A percentile compares a stretch with the other conserved stretches of the same genome.
Conservation (phyloP, 306 rosid genomes). For the Benincasa hispida region DNA sequence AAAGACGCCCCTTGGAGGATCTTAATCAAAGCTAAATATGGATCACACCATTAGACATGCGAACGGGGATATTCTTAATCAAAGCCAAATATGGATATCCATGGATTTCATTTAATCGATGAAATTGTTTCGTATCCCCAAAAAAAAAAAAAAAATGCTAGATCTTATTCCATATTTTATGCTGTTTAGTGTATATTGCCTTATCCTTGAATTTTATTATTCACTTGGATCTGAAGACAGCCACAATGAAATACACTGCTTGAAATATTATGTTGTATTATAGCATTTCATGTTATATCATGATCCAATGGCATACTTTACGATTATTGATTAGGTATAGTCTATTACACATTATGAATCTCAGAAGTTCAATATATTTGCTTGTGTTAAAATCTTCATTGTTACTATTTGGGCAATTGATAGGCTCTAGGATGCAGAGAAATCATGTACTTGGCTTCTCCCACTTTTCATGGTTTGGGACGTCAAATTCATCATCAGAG, state of each 20-base stretch:
- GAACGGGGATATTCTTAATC: too few relatives aligned
- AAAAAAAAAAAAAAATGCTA: too few relatives aligned
- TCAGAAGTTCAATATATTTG: neutral
- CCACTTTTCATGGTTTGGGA: constrained; percentile 32
- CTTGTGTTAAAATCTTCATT: neutral
- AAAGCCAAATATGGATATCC: too few relatives aligned
- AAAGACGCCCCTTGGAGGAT: too few relatives aligned
- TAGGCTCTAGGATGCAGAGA: constrained; percentile 42
- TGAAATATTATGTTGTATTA: neutral
- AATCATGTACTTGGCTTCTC: constrained; percentile 21
- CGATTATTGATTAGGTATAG: constrained; percentile 2
- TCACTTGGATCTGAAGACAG: neutral
- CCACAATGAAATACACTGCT: neutral
- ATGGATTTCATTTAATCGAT: too few relatives aligned
- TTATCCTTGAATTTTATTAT: neutral
- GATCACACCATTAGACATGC: too few relatives aligned
- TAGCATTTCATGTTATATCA: neutral
- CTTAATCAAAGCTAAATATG: too few relatives aligned
- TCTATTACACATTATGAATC: neutral
- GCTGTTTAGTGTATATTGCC: neutral
- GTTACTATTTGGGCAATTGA: constrained; percentile 6
- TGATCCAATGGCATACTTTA: neutral
- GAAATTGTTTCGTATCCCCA: too few relatives aligned
- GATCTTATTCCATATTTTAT: neutral
- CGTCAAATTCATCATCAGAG: constrained; percentile 71